phyloP scores from a whole-genome alignment of 345 rosid species.

The Ceriops zippeliana region DNA sequence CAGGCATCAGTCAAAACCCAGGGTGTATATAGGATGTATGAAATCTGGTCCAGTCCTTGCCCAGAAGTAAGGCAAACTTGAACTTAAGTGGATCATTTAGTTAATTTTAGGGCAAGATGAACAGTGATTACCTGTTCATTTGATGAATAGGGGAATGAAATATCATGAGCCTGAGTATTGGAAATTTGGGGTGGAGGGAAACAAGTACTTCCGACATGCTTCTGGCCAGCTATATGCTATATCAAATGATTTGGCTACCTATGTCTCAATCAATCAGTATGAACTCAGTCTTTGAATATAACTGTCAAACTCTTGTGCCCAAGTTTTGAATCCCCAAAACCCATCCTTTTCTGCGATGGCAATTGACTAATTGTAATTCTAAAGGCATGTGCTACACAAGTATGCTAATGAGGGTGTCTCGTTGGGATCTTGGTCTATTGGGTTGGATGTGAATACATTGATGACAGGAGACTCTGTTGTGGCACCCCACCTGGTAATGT shows the following conservation, averaged over 20 bases:
- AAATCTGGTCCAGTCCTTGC: conserved; percentile 97
- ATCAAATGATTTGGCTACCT: conserved; percentile 82
- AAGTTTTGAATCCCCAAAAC: neutral
- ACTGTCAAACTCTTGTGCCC: neutral
- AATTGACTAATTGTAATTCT: conserved; percentile 10
- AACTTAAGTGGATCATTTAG: neutral
- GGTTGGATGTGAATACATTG: conserved; percentile 89
- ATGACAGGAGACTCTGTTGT: conserved; percentile 95
- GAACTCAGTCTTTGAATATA: conserved; percentile 14
- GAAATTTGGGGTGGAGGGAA: conserved; percentile 98
- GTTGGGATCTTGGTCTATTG: conserved; percentile 93
- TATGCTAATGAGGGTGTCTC: conserved; percentile 94
- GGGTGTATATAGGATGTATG: conserved; percentile 95
- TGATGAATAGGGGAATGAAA: conserved; percentile 70
- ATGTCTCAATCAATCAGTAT: conserved; percentile 85
- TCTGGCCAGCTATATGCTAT: conserved; percentile 95
- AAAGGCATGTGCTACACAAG: conserved; percentile 81
- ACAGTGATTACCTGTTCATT: conserved; percentile 2
- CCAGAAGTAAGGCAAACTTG: conserved; percentile 64
- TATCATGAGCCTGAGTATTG: conserved; percentile 95
- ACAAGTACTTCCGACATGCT: conserved; percentile 94
- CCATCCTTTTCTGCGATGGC: neutral
- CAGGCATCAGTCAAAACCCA: conserved; percentile 64
- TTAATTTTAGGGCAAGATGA: neutral
- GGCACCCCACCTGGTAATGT: conserved; percentile 89